A percentile compares a stretch with the other conserved stretches of the same genome.
phyloP scores from a whole-genome alignment of 805 yeast species.

The Sugiyamaella smithiae region DNA sequence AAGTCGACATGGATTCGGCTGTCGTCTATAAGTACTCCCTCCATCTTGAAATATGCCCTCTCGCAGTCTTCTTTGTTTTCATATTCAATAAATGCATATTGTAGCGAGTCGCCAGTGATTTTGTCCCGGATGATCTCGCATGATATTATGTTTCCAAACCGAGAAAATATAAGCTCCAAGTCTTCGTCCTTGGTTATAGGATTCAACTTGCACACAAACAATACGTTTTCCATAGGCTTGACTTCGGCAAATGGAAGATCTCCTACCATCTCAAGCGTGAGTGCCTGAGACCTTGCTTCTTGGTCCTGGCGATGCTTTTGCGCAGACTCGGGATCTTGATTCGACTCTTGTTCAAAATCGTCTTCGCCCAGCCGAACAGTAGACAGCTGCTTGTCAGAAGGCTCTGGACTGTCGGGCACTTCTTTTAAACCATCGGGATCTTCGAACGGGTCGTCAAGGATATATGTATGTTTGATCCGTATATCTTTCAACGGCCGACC shows the following conservation, averaged over 20 bases:
- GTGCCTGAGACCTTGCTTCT: constrained; percentile 51
- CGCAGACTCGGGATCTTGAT: constrained; percentile 31
- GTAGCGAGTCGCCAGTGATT: constrained; percentile 47
- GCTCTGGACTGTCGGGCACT: constrained; percentile 38
- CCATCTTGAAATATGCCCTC: constrained; percentile 60
- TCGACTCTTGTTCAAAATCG: constrained; percentile 27
- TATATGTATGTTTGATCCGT: constrained; percentile 49
- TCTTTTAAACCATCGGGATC: constrained; percentile 34
- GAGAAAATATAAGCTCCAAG: constrained; percentile 51
- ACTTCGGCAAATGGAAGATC: constrained; percentile 58
- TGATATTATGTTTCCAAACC: constrained; percentile 55
- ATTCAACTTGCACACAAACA: constrained; percentile 63
- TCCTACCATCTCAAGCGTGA: constrained; percentile 61
- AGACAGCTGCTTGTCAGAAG: constrained; percentile 37
- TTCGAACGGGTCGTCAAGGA: constrained; percentile 54
- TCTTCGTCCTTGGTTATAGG: constrained; percentile 61
- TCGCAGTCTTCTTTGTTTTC: constrained; percentile 50
- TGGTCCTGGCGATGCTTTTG: constrained; percentile 30
- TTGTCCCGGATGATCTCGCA: constrained; percentile 53
- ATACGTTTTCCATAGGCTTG: constrained; percentile 58
- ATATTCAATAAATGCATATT: constrained; percentile 65
- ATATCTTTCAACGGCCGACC: constrained; percentile 48
- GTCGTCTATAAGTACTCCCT: constrained; percentile 62
- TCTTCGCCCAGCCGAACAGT: constrained; percentile 30
- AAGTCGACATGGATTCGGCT: constrained; percentile 63